Conservation (phyloP, 352 stramenopile species). For the Peronosclerospora sorghi region DNA sequence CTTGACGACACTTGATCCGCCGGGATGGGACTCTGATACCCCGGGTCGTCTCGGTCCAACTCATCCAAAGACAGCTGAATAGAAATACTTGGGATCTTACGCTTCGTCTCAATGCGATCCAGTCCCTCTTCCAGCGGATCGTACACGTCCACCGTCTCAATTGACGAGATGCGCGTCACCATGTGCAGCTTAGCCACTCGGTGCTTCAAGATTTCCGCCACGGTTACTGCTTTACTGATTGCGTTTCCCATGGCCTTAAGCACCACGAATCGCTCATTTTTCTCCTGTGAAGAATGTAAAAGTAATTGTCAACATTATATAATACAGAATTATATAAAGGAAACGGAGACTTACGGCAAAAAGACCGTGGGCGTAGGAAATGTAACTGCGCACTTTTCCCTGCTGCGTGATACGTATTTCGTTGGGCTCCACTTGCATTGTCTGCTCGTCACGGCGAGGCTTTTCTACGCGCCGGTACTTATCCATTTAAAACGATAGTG, state of each 20-base stretch:
- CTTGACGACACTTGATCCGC: conserved; percentile 34
- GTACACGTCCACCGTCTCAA: conserved; percentile 75
- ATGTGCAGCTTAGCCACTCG: conserved; percentile 60
- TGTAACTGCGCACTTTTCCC: conserved; percentile 73
- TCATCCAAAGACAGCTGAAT: conserved; percentile 63
- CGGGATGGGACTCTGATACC: conserved; percentile 68
- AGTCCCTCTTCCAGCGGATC: conserved; percentile 79
- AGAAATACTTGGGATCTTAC: conserved; percentile 62
- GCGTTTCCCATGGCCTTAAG: conserved; percentile 77
- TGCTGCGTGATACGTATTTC: conserved; percentile 81
- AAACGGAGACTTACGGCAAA: conserved; percentile 32
- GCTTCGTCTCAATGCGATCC: conserved; percentile 62
- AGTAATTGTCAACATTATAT: not conserved
- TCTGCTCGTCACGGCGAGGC: conserved; percentile 33
- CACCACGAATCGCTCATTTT: conserved; percentile 47
- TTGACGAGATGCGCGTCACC: conserved; percentile 66
- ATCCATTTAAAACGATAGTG: conserved; percentile 34
- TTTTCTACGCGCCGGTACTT: conserved; percentile 80
- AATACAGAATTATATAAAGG: not conserved
- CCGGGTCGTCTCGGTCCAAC: conserved; percentile 41
- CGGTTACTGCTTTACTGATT: conserved; percentile 78
- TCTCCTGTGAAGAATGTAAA: conserved; percentile 30
- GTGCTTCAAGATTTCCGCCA: conserved; percentile 79
- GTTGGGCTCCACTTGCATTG: conserved; percentile 35
- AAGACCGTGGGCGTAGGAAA: conserved; percentile 66